Percentiles rank a stretch among this genome's conserved stretches.
Conservation (phyloP, 495 filamentous ascomycete species). For the Bathelium albidoporum region DNA sequence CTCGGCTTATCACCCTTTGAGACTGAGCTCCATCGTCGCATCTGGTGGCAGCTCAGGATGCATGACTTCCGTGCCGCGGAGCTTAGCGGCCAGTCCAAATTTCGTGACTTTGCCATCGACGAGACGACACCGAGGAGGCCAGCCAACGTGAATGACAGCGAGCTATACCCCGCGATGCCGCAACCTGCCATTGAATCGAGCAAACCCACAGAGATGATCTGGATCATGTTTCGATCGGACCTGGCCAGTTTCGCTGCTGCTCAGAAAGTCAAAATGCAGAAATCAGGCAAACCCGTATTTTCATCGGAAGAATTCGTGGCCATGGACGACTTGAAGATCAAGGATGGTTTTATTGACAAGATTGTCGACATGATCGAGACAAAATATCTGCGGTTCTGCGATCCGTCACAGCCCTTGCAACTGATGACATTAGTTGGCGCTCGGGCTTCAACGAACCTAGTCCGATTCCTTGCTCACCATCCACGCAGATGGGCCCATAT, state of each 20-base stretch:
- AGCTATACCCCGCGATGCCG: conserved; percentile 17
- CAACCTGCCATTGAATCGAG: conserved; percentile 6
- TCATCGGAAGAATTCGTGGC: not conserved
- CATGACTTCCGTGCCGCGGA: conserved; percentile 16
- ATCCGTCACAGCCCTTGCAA: conserved; percentile 14
- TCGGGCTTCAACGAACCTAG: conserved; percentile 2
- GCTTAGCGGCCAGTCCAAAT: conserved; percentile 15
- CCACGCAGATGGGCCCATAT: conserved; percentile 2
- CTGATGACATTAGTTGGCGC: conserved; percentile 7
- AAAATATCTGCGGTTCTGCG: conserved; percentile 18
- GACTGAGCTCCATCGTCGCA: conserved; percentile 16
- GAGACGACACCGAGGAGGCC: conserved; percentile 13
- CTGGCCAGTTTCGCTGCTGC: conserved; percentile 7
- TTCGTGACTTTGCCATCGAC: conserved; percentile 7
- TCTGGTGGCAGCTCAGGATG: conserved; percentile 22
- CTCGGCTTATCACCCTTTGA: conserved; percentile 18
- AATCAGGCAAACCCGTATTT: not conserved
- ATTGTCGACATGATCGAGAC: conserved; percentile 11
- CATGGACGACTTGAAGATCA: not conserved
- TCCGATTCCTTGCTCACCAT: conserved; percentile 12
- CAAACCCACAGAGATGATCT: conserved; percentile 20
- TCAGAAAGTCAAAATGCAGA: conserved; percentile 2
- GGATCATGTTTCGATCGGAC: conserved; percentile 15
- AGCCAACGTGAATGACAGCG: conserved; percentile 20
- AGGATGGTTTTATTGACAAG: not conserved